Percentiles rank a stretch among this genome's conserved stretches.
These are phyloP conservation scores for Dunaliella primolecta DNA, from an alignment of 139 green algal genomes.

Conservation along the genomic window DNA sequence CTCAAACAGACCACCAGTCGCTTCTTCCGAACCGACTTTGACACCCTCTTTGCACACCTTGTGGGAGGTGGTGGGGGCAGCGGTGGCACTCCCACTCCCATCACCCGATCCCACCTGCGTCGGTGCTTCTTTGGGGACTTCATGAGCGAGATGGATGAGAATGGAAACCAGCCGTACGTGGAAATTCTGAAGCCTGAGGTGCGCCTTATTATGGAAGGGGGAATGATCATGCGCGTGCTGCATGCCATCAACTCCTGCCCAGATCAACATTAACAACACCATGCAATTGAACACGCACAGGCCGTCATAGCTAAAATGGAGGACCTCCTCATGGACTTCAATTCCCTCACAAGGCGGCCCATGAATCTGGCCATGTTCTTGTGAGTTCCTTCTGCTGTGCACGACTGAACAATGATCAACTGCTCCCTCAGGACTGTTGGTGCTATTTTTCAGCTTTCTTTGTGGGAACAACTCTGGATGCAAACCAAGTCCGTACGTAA, in stretches of 20 bases:
- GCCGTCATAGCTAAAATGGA: conserved; percentile 48
- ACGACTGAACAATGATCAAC: too few species aligned
- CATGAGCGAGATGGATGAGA: conserved; percentile 32
- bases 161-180: conserved; percentile 40
- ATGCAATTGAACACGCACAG: neutral
- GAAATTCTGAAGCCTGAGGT: conserved; percentile 49
- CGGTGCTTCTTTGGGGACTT: conserved; percentile 73
- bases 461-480: too few species aligned
- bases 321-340: conserved; percentile 54
- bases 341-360: conserved; percentile 39
- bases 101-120: conserved; percentile 38
- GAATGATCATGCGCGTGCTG: neutral
- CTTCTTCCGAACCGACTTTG: conserved; percentile 36
- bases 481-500: too few species aligned
- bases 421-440: too few species aligned
- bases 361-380: conserved; percentile 69
- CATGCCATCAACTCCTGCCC: too few species aligned
- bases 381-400: too few species aligned
- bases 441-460: too few species aligned
- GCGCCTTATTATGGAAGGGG: too few species aligned
- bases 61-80: neutral
- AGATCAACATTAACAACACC: too few species aligned
- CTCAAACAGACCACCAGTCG: conserved; percentile 18
- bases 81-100: neutral
- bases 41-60: conserved; percentile 38